These are phyloP conservation scores for Cubamyces sp. DNA, from an alignment of 768 basidiomycete species.

Conservation along the genomic window DNA sequence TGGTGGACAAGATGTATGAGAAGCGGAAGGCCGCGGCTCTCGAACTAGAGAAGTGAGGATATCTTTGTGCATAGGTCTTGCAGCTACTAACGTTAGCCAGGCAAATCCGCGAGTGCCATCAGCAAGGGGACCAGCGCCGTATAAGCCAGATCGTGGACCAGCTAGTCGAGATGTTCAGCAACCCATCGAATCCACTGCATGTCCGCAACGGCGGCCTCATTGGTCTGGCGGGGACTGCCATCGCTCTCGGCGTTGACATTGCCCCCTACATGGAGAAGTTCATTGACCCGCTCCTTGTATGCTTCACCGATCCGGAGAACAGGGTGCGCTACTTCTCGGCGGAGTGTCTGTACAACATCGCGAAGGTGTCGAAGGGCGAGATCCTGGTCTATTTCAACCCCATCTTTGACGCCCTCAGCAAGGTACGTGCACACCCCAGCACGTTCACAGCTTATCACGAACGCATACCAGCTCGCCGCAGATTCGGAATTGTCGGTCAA, in stretches of 20 bases:
- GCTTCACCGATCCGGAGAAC: constrained; percentile 94
- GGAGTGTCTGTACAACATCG: constrained; percentile 98
- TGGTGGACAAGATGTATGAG: constrained; percentile 95
- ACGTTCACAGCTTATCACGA: constrained; percentile 19
- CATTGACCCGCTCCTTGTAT: constrained; percentile 82
- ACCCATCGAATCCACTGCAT: constrained; percentile 80
- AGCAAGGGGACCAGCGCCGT: constrained; percentile 77
- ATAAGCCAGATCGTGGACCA: constrained; percentile 92
- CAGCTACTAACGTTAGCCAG: constrained; percentile 39
- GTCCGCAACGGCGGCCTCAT: constrained; percentile 94
- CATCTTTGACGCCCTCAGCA: constrained; percentile 96
- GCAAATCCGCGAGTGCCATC: constrained; percentile 85
- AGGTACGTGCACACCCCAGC: constrained; percentile 54
- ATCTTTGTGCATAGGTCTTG: background rate
- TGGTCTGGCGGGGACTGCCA: constrained; percentile 95
- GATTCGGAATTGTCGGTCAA: constrained; percentile 96
- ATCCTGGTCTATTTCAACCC: constrained; percentile 97
- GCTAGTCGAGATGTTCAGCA: constrained; percentile 91
- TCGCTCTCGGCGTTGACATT: constrained; percentile 91
- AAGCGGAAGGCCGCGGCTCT: constrained; percentile 94
- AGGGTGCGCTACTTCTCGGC: constrained; percentile 97
- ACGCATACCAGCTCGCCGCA: constrained; percentile 75
- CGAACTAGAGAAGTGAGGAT: constrained; percentile 87
- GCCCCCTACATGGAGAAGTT: constrained; percentile 95
- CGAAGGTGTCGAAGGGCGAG: constrained; percentile 96